Evolutionary conservation across 2,329 filamentous ascomycete species (phyloP).

Genomic region (Scortechinia acanthostroma): DNA sequence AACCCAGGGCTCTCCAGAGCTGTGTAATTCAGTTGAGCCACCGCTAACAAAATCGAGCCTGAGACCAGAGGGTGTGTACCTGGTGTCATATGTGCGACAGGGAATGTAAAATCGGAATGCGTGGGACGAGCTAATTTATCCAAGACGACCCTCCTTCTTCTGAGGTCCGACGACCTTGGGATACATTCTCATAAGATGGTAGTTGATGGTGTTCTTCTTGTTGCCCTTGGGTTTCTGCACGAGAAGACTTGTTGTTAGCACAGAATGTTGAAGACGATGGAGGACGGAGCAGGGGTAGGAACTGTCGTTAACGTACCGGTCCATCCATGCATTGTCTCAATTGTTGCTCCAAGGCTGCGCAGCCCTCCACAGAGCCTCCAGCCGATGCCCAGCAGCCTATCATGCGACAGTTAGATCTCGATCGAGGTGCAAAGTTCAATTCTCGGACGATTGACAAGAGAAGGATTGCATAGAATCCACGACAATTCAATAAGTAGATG

Average conservation of each 20-base stretch:
- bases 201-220: slow-evolving; percentile 67
- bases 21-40: no score
- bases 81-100: no score
- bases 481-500: no score
- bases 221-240: not conserved
- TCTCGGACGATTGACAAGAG: no score
- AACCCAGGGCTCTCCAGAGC: no score
- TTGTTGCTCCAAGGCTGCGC: slow-evolving; percentile 17
- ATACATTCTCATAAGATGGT: slow-evolving; percentile 49
- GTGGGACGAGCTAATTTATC: not conserved
- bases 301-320: slow-evolving; percentile 42
- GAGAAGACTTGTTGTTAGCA: not conserved
- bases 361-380: slow-evolving; percentile 31
- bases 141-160: slow-evolving; percentile 39
- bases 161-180: slow-evolving; percentile 49
- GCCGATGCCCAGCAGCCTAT: slow-evolving; percentile 52
- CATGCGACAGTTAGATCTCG: no score
- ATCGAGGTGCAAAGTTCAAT: no score
- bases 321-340: slow-evolving; percentile 48
- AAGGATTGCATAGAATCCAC: no score
- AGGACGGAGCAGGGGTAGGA: not conserved
- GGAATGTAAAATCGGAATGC: no score
- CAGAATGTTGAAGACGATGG: not conserved
- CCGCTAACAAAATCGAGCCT: no score
- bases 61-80: no score